A percentile compares a stretch with the other conserved stretches of the same genome.
phyloP scores from a whole-genome alignment of 768 basidiomycete genomes.

The Pulveroboletus sp. region DNA sequence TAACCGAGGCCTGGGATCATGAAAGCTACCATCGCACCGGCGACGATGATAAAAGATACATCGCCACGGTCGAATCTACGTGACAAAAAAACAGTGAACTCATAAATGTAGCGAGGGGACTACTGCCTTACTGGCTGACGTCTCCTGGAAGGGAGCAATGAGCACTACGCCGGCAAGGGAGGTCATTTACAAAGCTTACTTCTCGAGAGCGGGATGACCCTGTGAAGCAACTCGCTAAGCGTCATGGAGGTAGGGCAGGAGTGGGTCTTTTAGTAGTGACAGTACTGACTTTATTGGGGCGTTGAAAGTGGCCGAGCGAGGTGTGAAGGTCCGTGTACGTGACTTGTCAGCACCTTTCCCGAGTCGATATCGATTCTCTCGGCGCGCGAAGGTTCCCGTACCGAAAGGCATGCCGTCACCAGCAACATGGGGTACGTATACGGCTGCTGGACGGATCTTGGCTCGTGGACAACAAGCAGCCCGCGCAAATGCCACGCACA shows the following conservation, averaged over 20 bases:
- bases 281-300: not conserved
- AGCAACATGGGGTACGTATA: not conserved
- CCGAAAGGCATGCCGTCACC: not conserved
- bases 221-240: not conserved
- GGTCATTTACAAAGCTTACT: slow-evolving; percentile 15
- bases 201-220: not conserved
- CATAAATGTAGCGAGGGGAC: not conserved
- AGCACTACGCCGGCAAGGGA: slow-evolving; percentile 3
- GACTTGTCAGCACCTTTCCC: not conserved
- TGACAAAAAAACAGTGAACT: slow-evolving; percentile 2
- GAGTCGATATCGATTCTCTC: not conserved
- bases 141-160: slow-evolving; percentile 16
- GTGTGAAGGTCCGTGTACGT: not conserved
- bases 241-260: slow-evolving; percentile 6
- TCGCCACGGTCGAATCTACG: slow-evolving; percentile 67
- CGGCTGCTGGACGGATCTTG: not conserved
- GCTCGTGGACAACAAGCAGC: too few species aligned
- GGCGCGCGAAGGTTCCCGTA: not conserved
- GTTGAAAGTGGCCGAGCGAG: not conserved
- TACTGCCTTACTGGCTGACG: slow-evolving; percentile 24
- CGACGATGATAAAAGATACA: slow-evolving; percentile 62
- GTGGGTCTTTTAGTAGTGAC: not conserved
- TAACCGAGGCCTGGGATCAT: slow-evolving; percentile 74
- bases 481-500: not conserved
- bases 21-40: slow-evolving; percentile 67